Evolutionary conservation across 1,284 basidiomycete genomes (phyloP), one percentile per base, ranked within the genome.

Genomic region (Ceratobasidium sp.): DNA sequence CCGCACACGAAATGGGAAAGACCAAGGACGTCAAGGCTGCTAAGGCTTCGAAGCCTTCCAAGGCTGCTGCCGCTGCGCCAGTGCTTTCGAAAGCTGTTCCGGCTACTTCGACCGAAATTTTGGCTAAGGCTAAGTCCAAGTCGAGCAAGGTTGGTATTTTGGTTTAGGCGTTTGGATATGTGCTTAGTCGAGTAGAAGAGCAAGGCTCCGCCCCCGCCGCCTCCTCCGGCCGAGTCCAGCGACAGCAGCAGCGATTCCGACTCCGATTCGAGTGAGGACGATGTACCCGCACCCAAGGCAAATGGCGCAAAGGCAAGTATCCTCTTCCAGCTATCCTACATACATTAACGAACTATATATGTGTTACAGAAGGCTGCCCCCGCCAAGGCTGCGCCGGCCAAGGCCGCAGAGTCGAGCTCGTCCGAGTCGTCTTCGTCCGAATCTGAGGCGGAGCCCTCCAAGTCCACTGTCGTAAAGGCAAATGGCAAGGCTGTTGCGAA

Each of bases 11-110:
- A 29, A 69, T 54, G 51, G 65, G 41, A 33, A 69, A 69, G 29
- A 11, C 29, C 19, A 71, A 48, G 41, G 48, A 53, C 7, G 5
- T 31, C 29, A 66, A 53, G 33, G 64, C 33, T 48, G 64, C 24
- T 36, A 66, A 66, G 64, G 15, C 59, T 41, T 22, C 14, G 33
- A 45, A 85, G 77, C 78, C 79, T 48, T 74, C 79, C 54, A 76
- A 78, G 69, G 45, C 50, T 15, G 77, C 77, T 22, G 76, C 80
- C 44, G 75, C 80, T 17, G 75, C 79, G 78, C 77, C 76, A 51
- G 80, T 31, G n/a, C 47, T 64, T 11, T 64, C 62, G 24, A 64
- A 50, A 9, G 62, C 50, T 36, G 64, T 66, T 66, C 44, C 67
- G 17, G 29, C 45, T 48, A 15, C 67, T 5, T 33, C 53, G 54